These are phyloP conservation scores for Mercurialis annua DNA, from an alignment of 345 rosid genomes.

Conservation along the genomic window DNA sequence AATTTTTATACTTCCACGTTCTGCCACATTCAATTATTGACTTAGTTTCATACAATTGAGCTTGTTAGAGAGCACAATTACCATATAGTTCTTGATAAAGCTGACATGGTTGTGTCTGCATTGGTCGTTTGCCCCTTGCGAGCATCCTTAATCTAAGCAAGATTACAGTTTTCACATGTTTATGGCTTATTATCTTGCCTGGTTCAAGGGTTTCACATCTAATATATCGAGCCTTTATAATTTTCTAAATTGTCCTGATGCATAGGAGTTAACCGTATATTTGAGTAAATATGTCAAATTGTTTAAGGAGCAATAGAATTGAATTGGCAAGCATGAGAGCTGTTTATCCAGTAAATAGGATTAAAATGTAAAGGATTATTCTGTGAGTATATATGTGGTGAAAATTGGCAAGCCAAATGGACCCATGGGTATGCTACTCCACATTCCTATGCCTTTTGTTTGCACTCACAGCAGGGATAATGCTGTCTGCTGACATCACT, in stretches of 20 bases:
- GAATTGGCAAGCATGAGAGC: background rate
- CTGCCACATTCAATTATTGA: background rate
- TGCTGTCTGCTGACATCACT: conserved; percentile 19
- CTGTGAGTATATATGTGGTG: background rate
- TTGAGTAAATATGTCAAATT: background rate
- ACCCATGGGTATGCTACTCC: conserved; percentile 11
- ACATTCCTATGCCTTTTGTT: conserved; percentile 24
- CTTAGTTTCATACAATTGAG: background rate
- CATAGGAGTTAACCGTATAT: background rate
- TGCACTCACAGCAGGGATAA: conserved; percentile 9
- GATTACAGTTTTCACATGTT: conserved; percentile 9
- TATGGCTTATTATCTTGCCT: background rate
- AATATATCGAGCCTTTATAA: conserved; percentile 2
- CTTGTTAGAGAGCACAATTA: background rate
- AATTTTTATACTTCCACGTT: background rate
- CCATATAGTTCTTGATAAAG: conserved; percentile 10
- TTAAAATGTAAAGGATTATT: background rate
- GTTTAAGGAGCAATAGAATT: background rate
- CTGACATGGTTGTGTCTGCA: conserved; percentile 15
- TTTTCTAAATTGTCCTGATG: background rate
- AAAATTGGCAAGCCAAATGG: conserved; percentile 1
- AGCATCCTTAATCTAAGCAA: conserved; percentile 29
- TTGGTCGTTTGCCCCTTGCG: conserved; percentile 13
- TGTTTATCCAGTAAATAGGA: background rate
- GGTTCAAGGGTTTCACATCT: background rate